Percentiles rank a stretch among this genome's conserved stretches.
These are phyloP conservation scores for Xylariomycetidae sp. DNA, from an alignment of 2,329 filamentous ascomycete genomes.

Conservation along the genomic window DNA sequence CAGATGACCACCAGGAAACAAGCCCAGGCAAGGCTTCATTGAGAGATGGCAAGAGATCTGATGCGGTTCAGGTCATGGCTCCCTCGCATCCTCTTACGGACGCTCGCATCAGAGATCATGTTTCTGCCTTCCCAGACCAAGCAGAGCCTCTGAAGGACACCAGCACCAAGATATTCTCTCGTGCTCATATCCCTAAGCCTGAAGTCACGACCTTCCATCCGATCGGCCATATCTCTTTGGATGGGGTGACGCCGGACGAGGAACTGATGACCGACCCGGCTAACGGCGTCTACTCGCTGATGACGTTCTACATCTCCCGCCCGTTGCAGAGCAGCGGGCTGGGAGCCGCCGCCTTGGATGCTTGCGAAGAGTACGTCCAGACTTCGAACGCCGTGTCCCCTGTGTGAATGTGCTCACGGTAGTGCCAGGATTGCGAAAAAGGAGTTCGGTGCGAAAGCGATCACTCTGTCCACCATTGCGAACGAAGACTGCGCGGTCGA, in stretches of 20 bases:
- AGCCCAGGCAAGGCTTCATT: no score
- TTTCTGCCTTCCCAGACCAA: constrained; percentile 12
- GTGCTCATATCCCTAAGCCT: constrained; percentile 10
- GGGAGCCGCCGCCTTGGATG: constrained; percentile 14
- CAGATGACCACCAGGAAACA: no score
- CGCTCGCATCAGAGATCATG: constrained; percentile 16
- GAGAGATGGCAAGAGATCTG: constrained; percentile 5
- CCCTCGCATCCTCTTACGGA: constrained; percentile 10
- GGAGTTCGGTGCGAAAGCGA: constrained; percentile 16
- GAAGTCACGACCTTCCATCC: constrained; percentile 17
- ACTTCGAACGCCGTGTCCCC: neutral
- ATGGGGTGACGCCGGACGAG: constrained; percentile 11
- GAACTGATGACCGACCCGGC: constrained; percentile 11
- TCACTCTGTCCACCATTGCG: constrained; percentile 18
- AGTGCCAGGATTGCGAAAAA: constrained; percentile 13
- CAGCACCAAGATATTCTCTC: constrained; percentile 12
- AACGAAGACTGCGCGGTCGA: constrained; percentile 12
- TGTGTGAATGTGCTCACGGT: neutral
- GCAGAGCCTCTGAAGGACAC: constrained; percentile 10
- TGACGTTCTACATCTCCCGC: constrained; percentile 20
- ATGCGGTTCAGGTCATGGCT: neutral
- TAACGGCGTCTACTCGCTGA: constrained; percentile 16
- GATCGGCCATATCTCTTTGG: constrained; percentile 27
- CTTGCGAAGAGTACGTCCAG: constrained; percentile 14
- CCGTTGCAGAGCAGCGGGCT: constrained; percentile 17